Percentiles rank a stretch among this genome's conserved stretches.
phyloP scores from a whole-genome alignment of 139 green algal genomes.

The Micromonas pusilla region DNA sequence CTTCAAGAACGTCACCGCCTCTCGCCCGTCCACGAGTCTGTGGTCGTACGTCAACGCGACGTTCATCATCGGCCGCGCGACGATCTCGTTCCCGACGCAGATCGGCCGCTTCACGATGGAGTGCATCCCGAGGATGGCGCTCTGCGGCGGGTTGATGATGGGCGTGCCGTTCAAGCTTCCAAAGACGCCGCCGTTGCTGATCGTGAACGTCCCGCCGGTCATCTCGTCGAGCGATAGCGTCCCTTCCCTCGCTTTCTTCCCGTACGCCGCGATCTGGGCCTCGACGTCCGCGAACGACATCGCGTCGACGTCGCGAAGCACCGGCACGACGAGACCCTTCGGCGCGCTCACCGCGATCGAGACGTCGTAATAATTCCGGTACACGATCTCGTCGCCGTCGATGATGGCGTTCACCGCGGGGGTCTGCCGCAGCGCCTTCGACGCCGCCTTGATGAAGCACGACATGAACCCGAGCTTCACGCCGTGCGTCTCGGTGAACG shows the following conservation, averaged over 20 bases:
- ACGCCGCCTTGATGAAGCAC: constrained; percentile 87
- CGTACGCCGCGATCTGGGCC: constrained; percentile 77
- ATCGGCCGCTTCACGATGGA: constrained; percentile 77
- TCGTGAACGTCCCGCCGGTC: constrained; percentile 98
- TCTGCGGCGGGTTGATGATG: constrained; percentile 98
- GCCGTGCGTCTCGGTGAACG: constrained; percentile 90
- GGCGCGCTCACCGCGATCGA: constrained; percentile 90
- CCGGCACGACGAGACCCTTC: constrained; percentile 86
- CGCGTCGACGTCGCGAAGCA: constrained; percentile 70
- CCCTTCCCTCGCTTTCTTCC: constrained; percentile 89
- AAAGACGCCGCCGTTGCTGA: constrained; percentile 97
- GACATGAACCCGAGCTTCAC: constrained; percentile 99
- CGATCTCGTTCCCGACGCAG: constrained; percentile 73
- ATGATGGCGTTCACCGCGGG: constrained; percentile 92
- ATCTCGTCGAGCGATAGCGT: constrained; percentile 97
- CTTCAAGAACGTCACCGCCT: constrained; percentile 96
- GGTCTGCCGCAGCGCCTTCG: constrained; percentile 72
- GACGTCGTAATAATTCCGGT: constrained; percentile 78
- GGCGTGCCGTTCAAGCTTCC: constrained; percentile 88
- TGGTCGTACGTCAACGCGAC: constrained; percentile 98
- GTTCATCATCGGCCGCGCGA: constrained; percentile 95
- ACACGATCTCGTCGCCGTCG: constrained; percentile 91
- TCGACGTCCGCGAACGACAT: constrained; percentile 90
- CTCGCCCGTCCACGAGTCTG: constrained; percentile 90
- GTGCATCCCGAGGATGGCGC: constrained; percentile 95